Base-by-base conservation (phyloP, 192 early-diverging fungal species). In the Ambispora gerdemannii region DNA sequence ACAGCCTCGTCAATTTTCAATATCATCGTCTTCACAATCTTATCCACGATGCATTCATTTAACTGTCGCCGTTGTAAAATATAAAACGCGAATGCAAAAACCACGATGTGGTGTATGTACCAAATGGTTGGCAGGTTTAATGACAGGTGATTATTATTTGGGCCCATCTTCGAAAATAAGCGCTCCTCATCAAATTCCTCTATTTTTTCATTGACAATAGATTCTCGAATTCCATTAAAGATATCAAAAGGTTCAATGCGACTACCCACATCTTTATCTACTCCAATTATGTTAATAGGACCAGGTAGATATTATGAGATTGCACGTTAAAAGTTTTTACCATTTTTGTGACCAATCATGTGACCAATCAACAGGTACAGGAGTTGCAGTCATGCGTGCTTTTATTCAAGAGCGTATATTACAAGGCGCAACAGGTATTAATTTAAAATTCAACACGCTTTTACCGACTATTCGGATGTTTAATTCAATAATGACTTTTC, bases 351-450 rank as follows among this genome's bases (percentile, higher is more conserved):
- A n/a, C n/a, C n/a, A n/a, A n/a, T n/a, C n/a, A n/a, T n/a, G n/a
- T n/a, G n/a, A n/a, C n/a, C n/a, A n/a, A n/a, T n/a, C n/a, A n/a
- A n/a, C 38, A 83, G 88, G 91, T 4, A 98, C 96, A 0, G 96
- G 96, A 20, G 83, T 99, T 24, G 95, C 97, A 8, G 92, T 96
- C 0, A 95, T 99, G 84, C 83, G 94, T 70, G 78, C 92, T 28
- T 86, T 95, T 50, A 64, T 94, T 17, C 77, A 88, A 49, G 75
- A 83, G 10, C 82, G 94, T 0, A 61, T 84, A 15, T 34, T 55
- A 3, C 52, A 78, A 33, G 80, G 77, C 28, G 77, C 85, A 6
- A 72, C 72, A 25, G 73, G 83, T 76, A 67, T 53, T 49, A 17
- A 67, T 68, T 63, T 60, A 10, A 43, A 43, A 43, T 43, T 43